Percentiles rank a stretch among this genome's conserved stretches.
phyloP scores from a whole-genome alignment of 805 yeast genomes.

The Candida easanensis region DNA sequence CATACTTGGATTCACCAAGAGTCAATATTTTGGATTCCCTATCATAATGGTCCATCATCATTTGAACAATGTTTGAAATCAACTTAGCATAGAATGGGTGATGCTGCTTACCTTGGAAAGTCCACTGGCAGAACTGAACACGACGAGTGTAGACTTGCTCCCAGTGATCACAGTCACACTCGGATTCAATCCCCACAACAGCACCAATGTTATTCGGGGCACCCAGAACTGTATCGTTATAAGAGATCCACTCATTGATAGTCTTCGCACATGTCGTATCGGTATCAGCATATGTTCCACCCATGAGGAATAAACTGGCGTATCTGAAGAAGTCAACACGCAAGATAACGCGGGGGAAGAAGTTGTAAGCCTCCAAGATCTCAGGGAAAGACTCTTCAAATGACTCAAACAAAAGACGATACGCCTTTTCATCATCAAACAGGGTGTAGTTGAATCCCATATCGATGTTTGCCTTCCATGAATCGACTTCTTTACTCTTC shows the following conservation, averaged over 20 bases:
- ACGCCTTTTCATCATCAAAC: conserved; percentile 38
- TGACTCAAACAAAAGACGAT: conserved; percentile 33
- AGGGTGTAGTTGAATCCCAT: conserved; percentile 18
- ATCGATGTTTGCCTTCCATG: conserved; percentile 8
- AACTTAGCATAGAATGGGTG: conserved; percentile 58
- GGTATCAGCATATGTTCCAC: conserved; percentile 64
- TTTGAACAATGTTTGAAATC: conserved; percentile 50
- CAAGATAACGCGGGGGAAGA: conserved; percentile 51
- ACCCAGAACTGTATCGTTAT: conserved; percentile 14
- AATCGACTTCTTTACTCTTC: conserved; percentile 26
- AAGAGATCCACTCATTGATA: conserved; percentile 56
- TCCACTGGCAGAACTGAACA: conserved; percentile 62
- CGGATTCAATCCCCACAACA: conserved; percentile 53
- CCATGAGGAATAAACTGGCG: conserved; percentile 46
- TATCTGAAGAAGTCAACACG: conserved; percentile 56
- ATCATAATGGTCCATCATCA: conserved; percentile 40
- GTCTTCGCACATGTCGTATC: conserved; percentile 52
- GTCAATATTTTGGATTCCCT: conserved; percentile 26
- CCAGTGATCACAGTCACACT: conserved; percentile 53
- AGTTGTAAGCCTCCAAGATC: conserved; percentile 46
- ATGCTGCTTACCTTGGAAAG: conserved; percentile 57
- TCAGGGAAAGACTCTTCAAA: conserved; percentile 46
- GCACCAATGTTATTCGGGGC: conserved; percentile 43
- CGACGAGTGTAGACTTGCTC: conserved; percentile 47
- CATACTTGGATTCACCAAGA: conserved; percentile 24